Evolutionary conservation across 2,329 filamentous ascomycete genomes (phyloP), one percentile per base, ranked within the genome.

Genomic region (Pyrenophora tritici-repentis): DNA sequence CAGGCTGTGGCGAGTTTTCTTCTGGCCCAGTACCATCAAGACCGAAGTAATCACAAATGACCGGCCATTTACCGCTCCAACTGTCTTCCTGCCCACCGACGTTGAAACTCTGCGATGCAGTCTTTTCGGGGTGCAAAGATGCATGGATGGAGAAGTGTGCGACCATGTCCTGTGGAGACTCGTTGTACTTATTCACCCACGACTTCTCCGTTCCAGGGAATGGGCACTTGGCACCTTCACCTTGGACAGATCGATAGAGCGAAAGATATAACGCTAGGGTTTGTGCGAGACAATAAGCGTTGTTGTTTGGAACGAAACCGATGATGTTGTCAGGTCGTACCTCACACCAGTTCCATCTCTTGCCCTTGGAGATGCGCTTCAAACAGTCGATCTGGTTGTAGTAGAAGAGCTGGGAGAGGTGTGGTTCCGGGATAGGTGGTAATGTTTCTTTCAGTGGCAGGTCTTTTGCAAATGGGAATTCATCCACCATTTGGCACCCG

Each of bases 11-110:
- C 14, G 65, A 55, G 20, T 62, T 56, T 46, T 64, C 56, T 43
- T 61, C 61, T 5, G 67, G 67, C 0, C 64, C 64, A 6, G 73
- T 73, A 1, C 77, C 77, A 55, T 75, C 74, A 33, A 80, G 62
- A 2, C 75, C 74, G 64, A 79, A 79, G 56, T 78, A 79, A 6
- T 75, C 69, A 58, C 75, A 77, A 37, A 79, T 74, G 5, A 77
- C 58, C 2, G 76, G 75, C 78, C 77, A 80, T 58, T 78, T 78
- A 9, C 64, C 57, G 13, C 69, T 71, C 78, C 77, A 79, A 2
- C 68, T 72, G 4, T 67, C 54, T 26, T 71, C 65, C 43, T 69
- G 73, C 18, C 78, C 76, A 8, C 75, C 76, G 1, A 73, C 72
- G 49, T 79, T 79, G 62, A 73, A 80, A 65, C 67, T 66, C 46